Evolutionary conservation across 2,329 filamentous ascomycete species (phyloP), one percentile per base, ranked within the genome.

Genomic region (Fusarium lyarnte): DNA sequence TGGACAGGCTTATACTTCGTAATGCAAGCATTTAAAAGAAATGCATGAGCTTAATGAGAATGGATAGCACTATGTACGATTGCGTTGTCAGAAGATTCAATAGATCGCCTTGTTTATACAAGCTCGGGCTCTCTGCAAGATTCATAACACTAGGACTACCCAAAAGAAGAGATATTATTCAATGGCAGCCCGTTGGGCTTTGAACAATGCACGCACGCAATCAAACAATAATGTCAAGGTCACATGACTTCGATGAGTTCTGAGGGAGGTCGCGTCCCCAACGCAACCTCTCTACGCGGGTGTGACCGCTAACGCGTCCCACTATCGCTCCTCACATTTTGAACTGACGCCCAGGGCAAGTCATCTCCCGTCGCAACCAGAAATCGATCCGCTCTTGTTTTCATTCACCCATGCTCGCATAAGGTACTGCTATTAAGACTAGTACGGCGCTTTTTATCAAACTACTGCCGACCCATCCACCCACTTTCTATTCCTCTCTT

Each of bases 261-360:
- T 66, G n/a, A 36, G 33, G 39, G 27, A 25, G 29, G 35, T 63
- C 71, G 72, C 71, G 71, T 74, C 38, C 19, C 29, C 43, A 60
- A 65, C 53, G 67, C 66, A 72, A 75, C 74, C 78, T 76, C 78
- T 79, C 76, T 79, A 79, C 78, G 78, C 78, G 78, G 72, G 64
- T 64, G 62, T 66, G 72, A 59, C 68, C 67, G 36, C 54, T 70
- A 77, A 76, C 78, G 78, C 78, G 78, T 79, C 76, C 47, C 61
- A 60, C 60, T 72, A 29, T 58, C 68, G 46, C 47, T 69, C 63
- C 64, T 74, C 38, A 38, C 49, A 58, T 74, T 74, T 73, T 70
- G 43, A 55, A 46, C 49, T n/a, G 49, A 60, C 66, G 58, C 49
- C 58, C 66, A 57, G 63, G 58, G 42, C 65, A 63, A 53, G 57